Base-by-base conservation (phyloP, 306 rosid genomes). In the Pyrus communis region DNA sequence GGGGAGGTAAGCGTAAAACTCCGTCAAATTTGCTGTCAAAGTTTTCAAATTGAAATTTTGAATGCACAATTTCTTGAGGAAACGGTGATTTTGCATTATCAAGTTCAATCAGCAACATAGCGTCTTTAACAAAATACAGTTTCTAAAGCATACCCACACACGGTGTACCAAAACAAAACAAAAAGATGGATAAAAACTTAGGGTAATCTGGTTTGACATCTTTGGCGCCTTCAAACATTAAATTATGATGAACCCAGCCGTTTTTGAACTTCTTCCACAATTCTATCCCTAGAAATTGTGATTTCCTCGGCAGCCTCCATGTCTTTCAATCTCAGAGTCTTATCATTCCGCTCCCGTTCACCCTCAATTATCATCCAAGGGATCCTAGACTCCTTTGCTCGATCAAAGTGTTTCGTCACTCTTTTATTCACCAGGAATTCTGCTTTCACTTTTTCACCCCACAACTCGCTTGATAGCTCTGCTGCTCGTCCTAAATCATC, bases 341-440 rank as follows among this genome's bases (percentile, higher is more conserved):
- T 95, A 78, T 87, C 94, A 5, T 73, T 88, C 85, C 81, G 27
- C 81, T 90, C 93, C 40, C 86, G 89, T 68, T 95, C 97, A 14
- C 96, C 96, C 61, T 86, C 87, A 27, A 92, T 70, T 58, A 95
- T 75, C 89, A 95, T 92, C 95, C 91, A 92, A n/a, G 97, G 97
- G 58, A 95, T 90, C 77, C 82, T 83, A 33, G 93, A 89, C 45
- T 92, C 96, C 81, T 65, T 82, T 23, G 91, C 98, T 76, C 89
- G 90, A 55, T 92, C 93, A 22, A 89, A 77, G 84, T 89, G 97
- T 81, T 95, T 95, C 51, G 10, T 59, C 49, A 70, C 21, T 79
- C 91, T 88, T 80, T 89, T 95, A 70, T 86, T 82, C 25, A 88
- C 92, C 82, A 85, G 73, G 80, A 54, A 92, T 49, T 95, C 97